Base-by-base conservation (phyloP, 2,329 filamentous ascomycete genomes). In the Fusarium sp. region DNA sequence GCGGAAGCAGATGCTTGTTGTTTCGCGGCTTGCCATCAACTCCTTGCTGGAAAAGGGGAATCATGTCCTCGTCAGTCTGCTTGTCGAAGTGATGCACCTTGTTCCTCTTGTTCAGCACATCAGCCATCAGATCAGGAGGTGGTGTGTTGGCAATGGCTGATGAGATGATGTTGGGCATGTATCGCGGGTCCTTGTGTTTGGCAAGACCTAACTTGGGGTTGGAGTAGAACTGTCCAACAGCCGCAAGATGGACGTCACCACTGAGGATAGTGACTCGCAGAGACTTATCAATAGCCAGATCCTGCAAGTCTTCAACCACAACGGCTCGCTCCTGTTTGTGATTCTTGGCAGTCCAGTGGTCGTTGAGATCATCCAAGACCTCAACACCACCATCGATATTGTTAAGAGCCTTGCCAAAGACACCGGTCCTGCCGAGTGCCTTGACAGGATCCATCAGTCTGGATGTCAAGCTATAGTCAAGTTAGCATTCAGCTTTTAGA, bases 341-440 rank as follows among this genome's bases (percentile, higher is more conserved):
- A 79, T 95, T 94, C 80, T 94, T 97, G 42, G 96, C 94, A 2
- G 96, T 98, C 96, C 96, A 99, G 80, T 99, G 96, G 81, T 98
- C 96, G 80, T 98, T 96, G 15, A 97, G 85, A 77, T 97, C 95
- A 79, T 97, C 95, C 33, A 97, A 86, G 19, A 98, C 93, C 82
- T 98, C 96, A 10, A 96, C 93, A 23, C 94, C 94, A 28, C 94
- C 95, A 78, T 98, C 95, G 76, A 97, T 95, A 75, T 93, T 93
- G 84, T 97, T 97, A 43, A 97, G 86, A 47, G 97, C 90, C 67
- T 89, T 89, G 7, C 94, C 94, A 58, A 98, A 87, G 74, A 97
- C 82, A 3, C 96, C 95, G 40, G 92, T 89, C 78, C 94, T 93
- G 43, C 95, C 94, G 30, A 98, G 86, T 9, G 94, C 94, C 82